These are phyloP conservation scores for Brasilioporus rufonigricans DNA, from an alignment of 768 basidiomycete species.

Conservation along the genomic window DNA sequence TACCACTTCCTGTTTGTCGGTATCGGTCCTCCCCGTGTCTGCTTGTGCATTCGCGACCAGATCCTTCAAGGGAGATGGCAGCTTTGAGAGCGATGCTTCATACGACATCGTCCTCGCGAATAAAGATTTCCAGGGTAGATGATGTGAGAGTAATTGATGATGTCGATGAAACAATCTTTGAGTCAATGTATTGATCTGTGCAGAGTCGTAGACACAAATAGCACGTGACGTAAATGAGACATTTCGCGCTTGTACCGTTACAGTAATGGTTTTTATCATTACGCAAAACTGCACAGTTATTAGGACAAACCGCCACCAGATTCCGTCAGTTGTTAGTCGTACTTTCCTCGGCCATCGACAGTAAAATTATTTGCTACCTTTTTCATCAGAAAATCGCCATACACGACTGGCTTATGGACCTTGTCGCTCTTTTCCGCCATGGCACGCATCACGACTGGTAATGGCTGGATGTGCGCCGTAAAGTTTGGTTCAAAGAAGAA, in stretches of 20 bases:
- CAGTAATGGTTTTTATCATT: too few species aligned
- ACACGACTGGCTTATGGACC: slow-evolving; percentile 51
- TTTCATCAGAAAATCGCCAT: slow-evolving; percentile 72
- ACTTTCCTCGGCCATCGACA: slow-evolving; percentile 34
- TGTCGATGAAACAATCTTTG: slow-evolving; percentile 22
- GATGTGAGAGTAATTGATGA: slow-evolving; percentile 20
- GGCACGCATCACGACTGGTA: slow-evolving; percentile 56
- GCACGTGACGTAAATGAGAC: slow-evolving; percentile 29
- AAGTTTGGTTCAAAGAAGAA: slow-evolving; percentile 96
- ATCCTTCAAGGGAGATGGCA: slow-evolving; percentile 49
- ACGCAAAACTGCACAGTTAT: not conserved
- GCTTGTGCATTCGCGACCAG: slow-evolving; percentile 44
- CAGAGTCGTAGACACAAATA: not conserved
- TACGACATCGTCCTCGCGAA: slow-evolving; percentile 48
- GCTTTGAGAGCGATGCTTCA: slow-evolving; percentile 45
- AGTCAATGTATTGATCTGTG: slow-evolving; percentile 19
- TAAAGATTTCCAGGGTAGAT: slow-evolving; percentile 8
- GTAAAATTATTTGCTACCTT: slow-evolving; percentile 80
- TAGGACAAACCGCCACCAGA: not conserved
- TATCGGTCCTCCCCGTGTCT: slow-evolving; percentile 53
- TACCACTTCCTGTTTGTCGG: slow-evolving; percentile 60
- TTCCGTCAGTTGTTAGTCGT: slow-evolving; percentile 17
- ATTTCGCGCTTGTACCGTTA: too few species aligned
- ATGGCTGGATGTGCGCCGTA: slow-evolving; percentile 62
- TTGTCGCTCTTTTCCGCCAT: slow-evolving; percentile 13